Evolutionary conservation across 768 basidiomycete genomes (phyloP).

Genomic region (Agrocybe chaxingu): DNA sequence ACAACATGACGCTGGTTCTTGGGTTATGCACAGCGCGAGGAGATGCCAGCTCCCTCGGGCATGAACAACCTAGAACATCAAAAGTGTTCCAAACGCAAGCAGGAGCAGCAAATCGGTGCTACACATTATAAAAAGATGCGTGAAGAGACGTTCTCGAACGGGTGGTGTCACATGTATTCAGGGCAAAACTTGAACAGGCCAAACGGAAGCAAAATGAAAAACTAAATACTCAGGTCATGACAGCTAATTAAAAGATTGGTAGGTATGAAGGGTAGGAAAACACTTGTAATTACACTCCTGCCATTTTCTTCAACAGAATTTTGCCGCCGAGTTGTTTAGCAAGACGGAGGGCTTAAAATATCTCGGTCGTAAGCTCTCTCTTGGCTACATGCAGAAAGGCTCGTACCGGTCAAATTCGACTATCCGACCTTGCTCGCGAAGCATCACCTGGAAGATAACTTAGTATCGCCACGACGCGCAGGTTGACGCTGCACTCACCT

Average conservation of each 20-base stretch:
- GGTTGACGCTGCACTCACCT: constrained; percentile 37
- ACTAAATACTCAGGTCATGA: not conserved
- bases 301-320: constrained; percentile 73
- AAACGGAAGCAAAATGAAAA: not conserved
- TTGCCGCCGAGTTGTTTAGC: constrained; percentile 53
- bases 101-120: no score
- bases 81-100: no score
- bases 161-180: no score
- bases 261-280: not conserved
- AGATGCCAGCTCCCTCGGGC: no score
- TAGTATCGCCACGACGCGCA: not conserved
- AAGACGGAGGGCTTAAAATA: constrained; percentile 25
- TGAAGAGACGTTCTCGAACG: no score
- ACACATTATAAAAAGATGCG: no score
- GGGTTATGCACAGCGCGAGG: no score
- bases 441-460: constrained; percentile 52
- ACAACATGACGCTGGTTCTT: no score
- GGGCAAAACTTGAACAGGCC: constrained; percentile 9
- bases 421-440: constrained; percentile 75
- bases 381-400: no score
- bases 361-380: no score
- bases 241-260: constrained; percentile 1
- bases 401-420: constrained; percentile 63
- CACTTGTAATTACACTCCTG: constrained; percentile 31
- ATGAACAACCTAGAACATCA: no score